A percentile compares a stretch with the other conserved stretches of the same genome.
phyloP scores from a whole-genome alignment of 129 eudicot genomes.

The Flaveria brownii region DNA sequence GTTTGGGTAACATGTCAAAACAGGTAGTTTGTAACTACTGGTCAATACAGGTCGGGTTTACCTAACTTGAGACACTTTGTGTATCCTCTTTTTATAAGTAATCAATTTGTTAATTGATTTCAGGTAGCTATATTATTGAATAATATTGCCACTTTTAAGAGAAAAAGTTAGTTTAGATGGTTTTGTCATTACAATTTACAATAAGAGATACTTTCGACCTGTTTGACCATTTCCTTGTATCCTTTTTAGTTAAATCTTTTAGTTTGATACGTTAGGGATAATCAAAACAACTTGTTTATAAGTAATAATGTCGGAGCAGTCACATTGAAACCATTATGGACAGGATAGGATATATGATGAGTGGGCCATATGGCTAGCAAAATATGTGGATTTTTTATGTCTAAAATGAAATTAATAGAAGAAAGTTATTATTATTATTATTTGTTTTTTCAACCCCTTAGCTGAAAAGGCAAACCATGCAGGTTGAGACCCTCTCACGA shows the following conservation, averaged over 20 bases:
- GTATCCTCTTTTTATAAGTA: background rate
- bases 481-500: slow-evolving; percentile 85
- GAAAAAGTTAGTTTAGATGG: background rate
- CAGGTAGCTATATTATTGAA: background rate
- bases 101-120: background rate
- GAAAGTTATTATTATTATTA: background rate
- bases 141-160: background rate
- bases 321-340: background rate
- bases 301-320: background rate
- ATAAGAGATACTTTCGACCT: background rate
- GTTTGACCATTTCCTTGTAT: background rate
- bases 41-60: background rate
- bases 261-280: background rate
- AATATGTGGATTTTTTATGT: too few species aligned
- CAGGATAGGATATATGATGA: background rate
- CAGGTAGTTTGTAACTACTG: background rate
- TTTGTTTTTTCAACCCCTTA: background rate
- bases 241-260: background rate
- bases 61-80: background rate
- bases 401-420: background rate
- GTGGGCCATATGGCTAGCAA: too few species aligned
- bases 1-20: background rate
- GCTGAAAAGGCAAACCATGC: slow-evolving; percentile 32
- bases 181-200: background rate
- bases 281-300: background rate